Evolutionary conservation across 1,139 yeast genomes (phyloP).

Genomic region (Debaryomyces nepalensis): DNA sequence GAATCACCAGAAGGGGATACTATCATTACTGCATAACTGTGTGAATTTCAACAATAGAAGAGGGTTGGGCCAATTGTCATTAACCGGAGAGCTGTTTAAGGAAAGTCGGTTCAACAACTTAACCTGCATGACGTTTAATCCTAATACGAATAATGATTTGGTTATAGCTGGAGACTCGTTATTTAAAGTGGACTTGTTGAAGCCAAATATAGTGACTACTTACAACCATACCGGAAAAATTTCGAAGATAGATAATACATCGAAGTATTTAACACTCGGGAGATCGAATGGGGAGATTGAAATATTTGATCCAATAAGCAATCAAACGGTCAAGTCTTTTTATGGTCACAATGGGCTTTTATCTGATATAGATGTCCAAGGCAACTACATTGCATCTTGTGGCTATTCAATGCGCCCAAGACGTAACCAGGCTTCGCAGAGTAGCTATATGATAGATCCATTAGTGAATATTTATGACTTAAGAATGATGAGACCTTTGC

Average conservation of each 20-base stretch:
- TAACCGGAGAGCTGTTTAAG: slow-evolving; percentile 37
- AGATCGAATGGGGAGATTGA: slow-evolving; percentile 71
- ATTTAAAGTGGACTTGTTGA: slow-evolving; percentile 63
- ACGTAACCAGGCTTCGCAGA: slow-evolving; percentile 23
- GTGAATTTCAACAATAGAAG: slow-evolving; percentile 61
- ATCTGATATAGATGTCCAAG: slow-evolving; percentile 78
- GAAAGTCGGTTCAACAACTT: slow-evolving; percentile 27
- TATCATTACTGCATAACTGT: slow-evolving; percentile 58
- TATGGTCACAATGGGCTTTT: slow-evolving; percentile 76
- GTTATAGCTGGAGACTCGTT: slow-evolving; percentile 45
- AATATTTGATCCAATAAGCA: slow-evolving; percentile 71
- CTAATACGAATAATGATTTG: slow-evolving; percentile 39
- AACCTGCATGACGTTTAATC: slow-evolving; percentile 44
- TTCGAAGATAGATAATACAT: slow-evolving; percentile 35
- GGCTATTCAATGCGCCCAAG: slow-evolving; percentile 68
- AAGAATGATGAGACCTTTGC: slow-evolving; percentile 68
- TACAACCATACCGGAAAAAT: slow-evolving; percentile 39
- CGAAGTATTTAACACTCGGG: slow-evolving; percentile 63
- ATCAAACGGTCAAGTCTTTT: slow-evolving; percentile 59
- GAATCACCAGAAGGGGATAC: slow-evolving; percentile 59
- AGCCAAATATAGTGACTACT: slow-evolving; percentile 42
- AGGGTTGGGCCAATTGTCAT: slow-evolving; percentile 52
- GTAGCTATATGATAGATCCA: slow-evolving; percentile 62
- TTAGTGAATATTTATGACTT: slow-evolving; percentile 83
- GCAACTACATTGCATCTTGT: slow-evolving; percentile 77